phyloP scores from a whole-genome alignment of 2,329 filamentous ascomycete genomes.

The Kalaharituber pfeilii region DNA sequence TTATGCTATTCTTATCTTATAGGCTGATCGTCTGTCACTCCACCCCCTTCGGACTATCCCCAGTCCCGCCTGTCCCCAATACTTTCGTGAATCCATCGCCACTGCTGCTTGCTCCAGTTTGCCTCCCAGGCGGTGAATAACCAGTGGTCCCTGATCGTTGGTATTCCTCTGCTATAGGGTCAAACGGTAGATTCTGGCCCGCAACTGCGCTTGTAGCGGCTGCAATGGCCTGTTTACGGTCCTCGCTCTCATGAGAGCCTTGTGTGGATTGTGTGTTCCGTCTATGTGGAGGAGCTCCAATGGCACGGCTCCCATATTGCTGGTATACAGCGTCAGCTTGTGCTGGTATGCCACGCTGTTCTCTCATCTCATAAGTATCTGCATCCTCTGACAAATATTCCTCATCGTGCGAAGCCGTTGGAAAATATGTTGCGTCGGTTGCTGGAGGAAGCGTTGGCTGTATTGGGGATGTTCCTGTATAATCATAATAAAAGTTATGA shows the following conservation, averaged over 20 bases:
- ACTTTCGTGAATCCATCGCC: too few species aligned
- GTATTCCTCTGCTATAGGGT: slow-evolving; percentile 8
- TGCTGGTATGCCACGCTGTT: neutral
- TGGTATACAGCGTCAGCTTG: neutral
- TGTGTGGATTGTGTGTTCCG: neutral
- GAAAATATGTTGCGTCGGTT: neutral
- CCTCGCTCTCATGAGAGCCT: slow-evolving; percentile 13
- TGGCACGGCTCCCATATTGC: neutral
- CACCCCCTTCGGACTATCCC: too few species aligned
- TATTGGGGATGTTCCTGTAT: neutral
- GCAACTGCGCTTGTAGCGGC: slow-evolving; percentile 13
- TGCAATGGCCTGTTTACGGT: slow-evolving; percentile 12
- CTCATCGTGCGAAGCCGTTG: slow-evolving; percentile 2
- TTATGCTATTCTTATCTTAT: too few species aligned
- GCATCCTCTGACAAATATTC: slow-evolving; percentile 5
- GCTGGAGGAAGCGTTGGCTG: neutral
- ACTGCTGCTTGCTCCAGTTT: too few species aligned
- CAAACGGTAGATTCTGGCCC: slow-evolving; percentile 6
- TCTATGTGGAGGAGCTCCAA: too few species aligned
- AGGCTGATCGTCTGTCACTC: too few species aligned
- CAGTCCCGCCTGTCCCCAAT: too few species aligned
- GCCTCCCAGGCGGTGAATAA: too few species aligned
- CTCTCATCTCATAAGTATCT: slow-evolving; percentile 10
- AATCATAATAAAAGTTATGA: slow-evolving; percentile 4
- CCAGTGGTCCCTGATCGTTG: too few species aligned